Conservation (phyloP, 306 rosid genomes). For the Canavalia ensiformis region DNA sequence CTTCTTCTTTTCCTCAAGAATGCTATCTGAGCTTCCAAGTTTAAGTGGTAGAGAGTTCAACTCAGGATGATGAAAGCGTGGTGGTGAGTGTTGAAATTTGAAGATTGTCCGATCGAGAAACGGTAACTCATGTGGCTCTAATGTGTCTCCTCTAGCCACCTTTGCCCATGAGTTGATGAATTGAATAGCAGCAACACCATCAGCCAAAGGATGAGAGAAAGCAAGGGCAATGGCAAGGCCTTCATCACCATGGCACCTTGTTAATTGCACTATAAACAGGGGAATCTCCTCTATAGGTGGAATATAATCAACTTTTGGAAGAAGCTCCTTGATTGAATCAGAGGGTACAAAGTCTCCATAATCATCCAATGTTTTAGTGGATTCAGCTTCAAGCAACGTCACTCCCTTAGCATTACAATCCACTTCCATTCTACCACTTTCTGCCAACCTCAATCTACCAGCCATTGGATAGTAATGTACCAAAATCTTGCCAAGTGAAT, state of each 20-base stretch:
- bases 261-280: not conserved
- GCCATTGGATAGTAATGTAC: conserved; percentile 47
- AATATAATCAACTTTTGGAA: conserved; percentile 28
- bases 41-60: conserved; percentile 28
- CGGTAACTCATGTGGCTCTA: conserved; percentile 14
- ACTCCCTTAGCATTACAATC: conserved; percentile 41
- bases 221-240: conserved; percentile 1
- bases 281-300: conserved; percentile 20
- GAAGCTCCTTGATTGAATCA: conserved; percentile 13
- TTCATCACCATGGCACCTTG: not conserved
- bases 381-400: conserved; percentile 12
- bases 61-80: conserved; percentile 11
- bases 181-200: not conserved
- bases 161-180: conserved; percentile 45
- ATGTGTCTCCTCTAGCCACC: conserved; percentile 9
- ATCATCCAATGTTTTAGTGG: not conserved
- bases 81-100: not conserved
- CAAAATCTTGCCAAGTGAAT: conserved; percentile 27
- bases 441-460: conserved; percentile 16
- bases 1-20: conserved; percentile 11
- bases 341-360: conserved; percentile 45
- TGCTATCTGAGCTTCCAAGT: not conserved
- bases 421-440: not conserved
- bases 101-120: conserved; percentile 20
- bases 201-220: not conserved